A percentile compares a stretch with the other conserved stretches of the same genome.
phyloP scores from a whole-genome alignment of 257 asterid species.

The Nemophila menziesii region DNA sequence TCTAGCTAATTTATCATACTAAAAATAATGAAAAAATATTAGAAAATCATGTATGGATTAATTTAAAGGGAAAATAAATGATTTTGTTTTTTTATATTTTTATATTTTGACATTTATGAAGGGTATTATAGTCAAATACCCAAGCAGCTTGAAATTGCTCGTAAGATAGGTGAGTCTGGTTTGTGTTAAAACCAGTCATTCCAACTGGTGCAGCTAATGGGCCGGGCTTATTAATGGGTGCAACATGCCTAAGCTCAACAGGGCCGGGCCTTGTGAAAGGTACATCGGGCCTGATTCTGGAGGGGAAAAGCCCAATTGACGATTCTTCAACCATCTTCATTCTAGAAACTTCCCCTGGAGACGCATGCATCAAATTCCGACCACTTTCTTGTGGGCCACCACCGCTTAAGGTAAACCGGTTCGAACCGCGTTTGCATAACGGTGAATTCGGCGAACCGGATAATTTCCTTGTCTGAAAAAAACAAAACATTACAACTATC shows the following conservation, averaged over 20 bases:
- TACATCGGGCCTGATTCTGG: conserved; percentile 3
- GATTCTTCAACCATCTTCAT: conserved; percentile 35
- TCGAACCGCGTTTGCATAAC: conserved; percentile 26
- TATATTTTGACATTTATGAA: too few relatives aligned
- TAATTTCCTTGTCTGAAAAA: conserved; percentile 24
- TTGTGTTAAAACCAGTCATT: conserved; percentile 1
- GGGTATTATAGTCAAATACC: too few relatives aligned
- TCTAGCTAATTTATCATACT: conserved; percentile 32
- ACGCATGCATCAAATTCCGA: conserved; percentile 44
- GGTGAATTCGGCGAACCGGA: conserved; percentile 80
- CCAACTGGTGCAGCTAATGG: conserved; percentile 10
- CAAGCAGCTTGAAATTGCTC: conserved; percentile 13
- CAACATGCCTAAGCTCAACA: conserved; percentile 7
- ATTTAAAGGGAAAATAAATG: background rate
- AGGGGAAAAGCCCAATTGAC: conserved; percentile 23
- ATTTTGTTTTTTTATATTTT: too few relatives aligned
- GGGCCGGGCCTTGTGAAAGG: conserved; percentile 21
- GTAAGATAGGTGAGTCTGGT: conserved; percentile 22
- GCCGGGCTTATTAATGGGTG: conserved; percentile 16
- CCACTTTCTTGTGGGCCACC: conserved; percentile 16
- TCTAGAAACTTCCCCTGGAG: conserved; percentile 48
- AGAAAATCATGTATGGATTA: background rate
- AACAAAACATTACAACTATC: background rate
- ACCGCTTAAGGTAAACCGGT: conserved; percentile 32
- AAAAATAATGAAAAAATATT: too few relatives aligned